These are phyloP conservation scores for Aethionema arabicum DNA, from an alignment of 345 rosid genomes.

Conservation along the genomic window DNA sequence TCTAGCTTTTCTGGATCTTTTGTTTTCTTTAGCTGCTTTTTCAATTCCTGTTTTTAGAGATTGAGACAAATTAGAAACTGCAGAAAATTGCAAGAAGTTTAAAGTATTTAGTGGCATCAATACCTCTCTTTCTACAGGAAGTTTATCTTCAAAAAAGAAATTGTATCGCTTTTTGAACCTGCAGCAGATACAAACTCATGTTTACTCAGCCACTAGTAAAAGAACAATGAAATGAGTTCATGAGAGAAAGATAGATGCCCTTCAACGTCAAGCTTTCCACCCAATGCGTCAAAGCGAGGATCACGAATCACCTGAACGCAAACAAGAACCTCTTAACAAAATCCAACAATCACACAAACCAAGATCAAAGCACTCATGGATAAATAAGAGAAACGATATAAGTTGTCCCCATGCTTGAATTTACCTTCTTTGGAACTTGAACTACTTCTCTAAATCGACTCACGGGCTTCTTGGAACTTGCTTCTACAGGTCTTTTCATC, in stretches of 20 bases:
- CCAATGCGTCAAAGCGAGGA: slow-evolving; percentile 74
- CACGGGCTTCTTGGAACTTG: slow-evolving; percentile 76
- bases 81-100: background rate
- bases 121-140: slow-evolving; percentile 52
- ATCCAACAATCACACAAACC: background rate
- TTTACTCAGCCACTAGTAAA: slow-evolving; percentile 7
- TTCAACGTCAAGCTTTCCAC: slow-evolving; percentile 59
- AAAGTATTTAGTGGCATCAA: slow-evolving; percentile 8
- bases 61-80: background rate
- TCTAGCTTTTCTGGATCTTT: slow-evolving; percentile 43
- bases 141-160: slow-evolving; percentile 63
- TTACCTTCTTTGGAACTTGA: slow-evolving; percentile 75
- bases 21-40: slow-evolving; percentile 45
- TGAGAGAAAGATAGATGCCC: slow-evolving; percentile 47
- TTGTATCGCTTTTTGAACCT: slow-evolving; percentile 77
- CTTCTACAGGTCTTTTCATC: slow-evolving; percentile 64
- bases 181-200: slow-evolving; percentile 21
- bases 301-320: slow-evolving; percentile 45
- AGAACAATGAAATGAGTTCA: slow-evolving; percentile 15
- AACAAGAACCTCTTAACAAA: slow-evolving; percentile 15
- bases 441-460: slow-evolving; percentile 69
- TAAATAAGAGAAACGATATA: background rate
- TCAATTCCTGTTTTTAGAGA: slow-evolving; percentile 43
- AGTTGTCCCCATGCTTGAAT: slow-evolving; percentile 1
- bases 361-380: slow-evolving; percentile 10